Evolutionary conservation across 2,329 filamentous ascomycete species (phyloP).

Genomic region (Pestalotiopsis sp.): DNA sequence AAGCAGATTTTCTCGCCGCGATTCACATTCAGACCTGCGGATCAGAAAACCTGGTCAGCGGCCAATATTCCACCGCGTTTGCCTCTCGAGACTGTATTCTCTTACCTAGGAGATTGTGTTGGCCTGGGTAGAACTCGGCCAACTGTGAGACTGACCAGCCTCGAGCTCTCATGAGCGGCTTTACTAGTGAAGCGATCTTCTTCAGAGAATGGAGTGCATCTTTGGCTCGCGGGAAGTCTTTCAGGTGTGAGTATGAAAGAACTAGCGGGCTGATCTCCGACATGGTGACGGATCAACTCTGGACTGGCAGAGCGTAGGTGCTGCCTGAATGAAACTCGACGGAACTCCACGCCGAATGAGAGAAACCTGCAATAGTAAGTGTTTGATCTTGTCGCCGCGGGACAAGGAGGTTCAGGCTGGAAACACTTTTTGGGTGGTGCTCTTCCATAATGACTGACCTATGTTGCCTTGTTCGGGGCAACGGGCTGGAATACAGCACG

Average conservation of each 20-base stretch:
- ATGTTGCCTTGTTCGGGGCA: too few species aligned
- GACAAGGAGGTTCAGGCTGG: background rate
- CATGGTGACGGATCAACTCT: slow-evolving; percentile 29
- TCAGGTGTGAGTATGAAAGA: slow-evolving; percentile 50
- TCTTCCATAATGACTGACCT: too few species aligned
- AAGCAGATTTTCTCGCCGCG: slow-evolving; percentile 78
- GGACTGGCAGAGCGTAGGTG: background rate
- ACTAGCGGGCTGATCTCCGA: slow-evolving; percentile 47
- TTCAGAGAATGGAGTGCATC: slow-evolving; percentile 66
- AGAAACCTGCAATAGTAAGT: background rate
- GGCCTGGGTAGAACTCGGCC: slow-evolving; percentile 81
- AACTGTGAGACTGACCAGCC: slow-evolving; percentile 79
- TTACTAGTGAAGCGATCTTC: slow-evolving; percentile 85
- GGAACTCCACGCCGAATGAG: background rate
- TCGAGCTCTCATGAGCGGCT: slow-evolving; percentile 90
- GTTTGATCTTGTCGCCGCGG: background rate
- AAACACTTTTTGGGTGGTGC: too few species aligned
- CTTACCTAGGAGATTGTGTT: slow-evolving; percentile 71
- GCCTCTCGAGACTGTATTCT: background rate
- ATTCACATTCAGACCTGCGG: slow-evolving; percentile 73
- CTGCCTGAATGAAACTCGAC: background rate
- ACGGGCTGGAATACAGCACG: background rate
- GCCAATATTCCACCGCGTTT: background rate
- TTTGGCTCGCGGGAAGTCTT: slow-evolving; percentile 44
- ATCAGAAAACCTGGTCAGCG: slow-evolving; percentile 1